Conservation (phyloP, 2,329 filamentous ascomycete genomes). For the Diaporthe amygdali region DNA sequence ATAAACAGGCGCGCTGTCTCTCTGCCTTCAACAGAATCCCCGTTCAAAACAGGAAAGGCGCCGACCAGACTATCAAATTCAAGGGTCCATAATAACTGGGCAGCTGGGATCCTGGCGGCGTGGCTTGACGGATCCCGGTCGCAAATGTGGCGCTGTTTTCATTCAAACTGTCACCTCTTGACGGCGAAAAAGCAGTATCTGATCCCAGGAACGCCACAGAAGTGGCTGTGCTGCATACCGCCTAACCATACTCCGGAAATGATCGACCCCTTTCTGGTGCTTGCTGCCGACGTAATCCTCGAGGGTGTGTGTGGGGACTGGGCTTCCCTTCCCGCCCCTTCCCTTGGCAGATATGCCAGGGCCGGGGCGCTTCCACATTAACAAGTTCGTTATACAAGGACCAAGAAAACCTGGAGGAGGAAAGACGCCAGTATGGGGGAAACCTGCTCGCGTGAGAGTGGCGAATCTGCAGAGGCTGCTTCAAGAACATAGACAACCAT, state of each 20-base stretch:
- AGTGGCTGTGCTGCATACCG: slow-evolving; percentile 11
- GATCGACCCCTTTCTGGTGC: slow-evolving; percentile 15
- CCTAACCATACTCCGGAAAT: background rate
- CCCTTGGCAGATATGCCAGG: too few relatives aligned
- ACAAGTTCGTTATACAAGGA: too few relatives aligned
- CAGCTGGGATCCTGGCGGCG: background rate
- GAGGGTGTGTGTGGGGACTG: background rate
- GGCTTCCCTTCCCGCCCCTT: too few relatives aligned
- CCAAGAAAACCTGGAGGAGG: background rate
- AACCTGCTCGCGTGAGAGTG: background rate
- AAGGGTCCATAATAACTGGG: slow-evolving; percentile 2
- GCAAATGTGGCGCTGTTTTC: background rate
- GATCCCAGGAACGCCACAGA: background rate
- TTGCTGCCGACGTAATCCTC: background rate
- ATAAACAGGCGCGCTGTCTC: background rate
- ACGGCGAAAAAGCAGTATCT: background rate
- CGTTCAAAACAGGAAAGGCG: slow-evolving; percentile 1
- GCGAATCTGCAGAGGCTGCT: background rate
- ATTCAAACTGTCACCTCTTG: background rate
- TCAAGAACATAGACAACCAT: background rate
- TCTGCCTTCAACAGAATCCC: background rate
- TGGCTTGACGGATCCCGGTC: background rate
- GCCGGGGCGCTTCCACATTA: too few relatives aligned
- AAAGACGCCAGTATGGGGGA: background rate
- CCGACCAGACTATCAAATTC: background rate